A percentile compares a stretch with the other conserved stretches of the same genome.
Conservation (phyloP, 2,329 filamentous ascomycete species). For the Fusarium tjaetaba region DNA sequence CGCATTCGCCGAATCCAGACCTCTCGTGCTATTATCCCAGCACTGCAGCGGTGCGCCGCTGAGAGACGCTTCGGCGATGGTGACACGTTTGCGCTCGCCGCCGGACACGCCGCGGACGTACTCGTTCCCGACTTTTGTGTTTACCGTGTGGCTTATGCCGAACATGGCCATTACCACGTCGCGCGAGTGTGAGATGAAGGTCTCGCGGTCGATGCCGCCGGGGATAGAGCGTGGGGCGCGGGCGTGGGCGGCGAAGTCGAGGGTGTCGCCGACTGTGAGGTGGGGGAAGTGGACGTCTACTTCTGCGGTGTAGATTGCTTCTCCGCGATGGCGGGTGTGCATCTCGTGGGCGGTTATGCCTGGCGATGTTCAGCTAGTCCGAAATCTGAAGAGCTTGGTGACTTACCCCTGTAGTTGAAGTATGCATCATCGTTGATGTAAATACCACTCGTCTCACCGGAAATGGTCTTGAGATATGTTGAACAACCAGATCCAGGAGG, state of each 20-base stretch:
- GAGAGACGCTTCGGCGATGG: slow-evolving; percentile 48
- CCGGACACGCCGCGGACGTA: slow-evolving; percentile 68
- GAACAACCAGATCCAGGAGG: slow-evolving; percentile 77
- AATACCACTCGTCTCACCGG: slow-evolving; percentile 82
- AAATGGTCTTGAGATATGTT: slow-evolving; percentile 82
- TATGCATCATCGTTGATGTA: slow-evolving; percentile 73
- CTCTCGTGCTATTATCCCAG: slow-evolving; percentile 75
- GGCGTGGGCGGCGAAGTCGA: slow-evolving; percentile 77
- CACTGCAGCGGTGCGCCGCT: slow-evolving; percentile 64
- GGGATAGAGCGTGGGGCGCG: slow-evolving; percentile 69
- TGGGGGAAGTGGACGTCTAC: slow-evolving; percentile 82
- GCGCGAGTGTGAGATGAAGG: slow-evolving; percentile 68
- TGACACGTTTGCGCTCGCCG: slow-evolving; percentile 59
- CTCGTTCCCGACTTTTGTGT: slow-evolving; percentile 76
- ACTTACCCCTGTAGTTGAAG: slow-evolving; percentile 79
- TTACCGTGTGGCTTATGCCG: slow-evolving; percentile 73
- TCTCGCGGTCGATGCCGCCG: slow-evolving; percentile 59
- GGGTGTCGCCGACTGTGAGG: slow-evolving; percentile 78
- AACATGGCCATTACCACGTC: slow-evolving; percentile 78
- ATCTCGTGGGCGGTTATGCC: slow-evolving; percentile 37
- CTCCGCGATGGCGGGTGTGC: slow-evolving; percentile 63
- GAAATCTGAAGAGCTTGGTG: accelerated
- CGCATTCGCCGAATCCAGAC: slow-evolving; percentile 73
- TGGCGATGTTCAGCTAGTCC: background rate
- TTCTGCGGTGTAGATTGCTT: slow-evolving; percentile 85